Evolutionary conservation across 805 yeast species (phyloP), one percentile per base, ranked within the genome.

Genomic region (Cyberlindnera samutprakarnensis): DNA sequence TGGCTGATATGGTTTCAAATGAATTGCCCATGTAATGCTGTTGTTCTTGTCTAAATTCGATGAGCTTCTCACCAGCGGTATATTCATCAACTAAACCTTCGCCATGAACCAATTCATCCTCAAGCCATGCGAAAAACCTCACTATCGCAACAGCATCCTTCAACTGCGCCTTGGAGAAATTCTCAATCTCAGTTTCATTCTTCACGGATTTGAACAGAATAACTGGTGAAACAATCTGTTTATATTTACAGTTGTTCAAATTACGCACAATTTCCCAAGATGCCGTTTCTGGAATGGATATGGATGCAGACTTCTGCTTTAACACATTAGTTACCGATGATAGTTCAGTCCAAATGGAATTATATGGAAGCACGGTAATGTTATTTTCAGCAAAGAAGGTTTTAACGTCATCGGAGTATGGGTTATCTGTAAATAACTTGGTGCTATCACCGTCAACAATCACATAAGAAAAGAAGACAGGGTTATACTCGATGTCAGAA

Each of bases 101-200:
- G 23, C 57, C 49, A 30, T 46, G 46, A 23, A 57, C 51, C 20
- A 84, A 52, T 39, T 73, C 68, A 30, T 71, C 60, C 43, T 86
- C 85, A 17, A 90, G 59, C 96, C 97, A 92, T 1, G 95, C 72
- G 39, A 83, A 70, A 43, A 77, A 85, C 37, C 81, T 69, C 16
- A 75, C 67, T 19, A 86, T 61, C 1, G 92, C 87, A 25, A 79
- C 66, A 2, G 94, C 92, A 56, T 94, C 97, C 46, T 79, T 80
- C 31, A 72, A 60, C 52, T 92, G 98, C 1, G 96, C 92, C 5
- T 59, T 54, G 41, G 66, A 72, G 20, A 86, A 80, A 32, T 90
- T 90, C 28, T 61, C 54, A 14, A 85, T 63, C 54, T 92, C 98
- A 2, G 69, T 66, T 7, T 55, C 39, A 51, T 87, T 90, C 56